These are phyloP conservation scores for Phialocephala sp. DNA, from an alignment of 2,329 filamentous ascomycete genomes.

Conservation along the genomic window DNA sequence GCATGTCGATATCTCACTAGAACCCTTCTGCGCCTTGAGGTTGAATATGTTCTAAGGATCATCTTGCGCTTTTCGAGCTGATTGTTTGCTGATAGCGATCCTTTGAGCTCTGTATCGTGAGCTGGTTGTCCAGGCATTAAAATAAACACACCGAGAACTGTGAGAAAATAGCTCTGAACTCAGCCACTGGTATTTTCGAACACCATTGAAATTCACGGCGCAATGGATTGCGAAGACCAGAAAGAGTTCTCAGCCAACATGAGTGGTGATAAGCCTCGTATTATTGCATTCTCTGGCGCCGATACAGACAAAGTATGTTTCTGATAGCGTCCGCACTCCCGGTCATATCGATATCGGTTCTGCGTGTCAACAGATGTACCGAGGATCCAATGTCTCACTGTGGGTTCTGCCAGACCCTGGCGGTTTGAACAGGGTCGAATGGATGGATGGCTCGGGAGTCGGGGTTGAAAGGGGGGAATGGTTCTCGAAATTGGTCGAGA, in stretches of 20 bases:
- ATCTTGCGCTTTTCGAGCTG: background rate
- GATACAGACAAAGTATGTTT: constrained; percentile 2
- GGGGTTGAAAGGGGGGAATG: background rate
- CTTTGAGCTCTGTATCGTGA: background rate
- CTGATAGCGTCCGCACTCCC: constrained; percentile 7
- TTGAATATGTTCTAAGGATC: background rate
- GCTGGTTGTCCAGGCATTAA: constrained; percentile 4
- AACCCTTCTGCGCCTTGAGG: background rate
- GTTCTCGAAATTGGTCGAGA: constrained; percentile 7
- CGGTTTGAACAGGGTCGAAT: background rate
- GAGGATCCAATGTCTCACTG: constrained; percentile 5
- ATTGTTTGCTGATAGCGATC: background rate
- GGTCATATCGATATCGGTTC: constrained; percentile 14
- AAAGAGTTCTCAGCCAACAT: background rate
- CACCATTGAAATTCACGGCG: background rate
- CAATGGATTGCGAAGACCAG: background rate
- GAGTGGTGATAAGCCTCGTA: background rate
- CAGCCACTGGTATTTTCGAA: background rate
- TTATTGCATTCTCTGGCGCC: constrained; percentile 1
- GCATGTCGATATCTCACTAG: background rate
- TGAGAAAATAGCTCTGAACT: background rate
- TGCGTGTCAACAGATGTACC: background rate
- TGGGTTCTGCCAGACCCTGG: background rate
- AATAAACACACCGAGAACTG: background rate
- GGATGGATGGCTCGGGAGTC: background rate